Evolutionary conservation across 2,329 filamentous ascomycete species (phyloP), one percentile per base, ranked within the genome.

Genomic region (Fusarium subtropicale): DNA sequence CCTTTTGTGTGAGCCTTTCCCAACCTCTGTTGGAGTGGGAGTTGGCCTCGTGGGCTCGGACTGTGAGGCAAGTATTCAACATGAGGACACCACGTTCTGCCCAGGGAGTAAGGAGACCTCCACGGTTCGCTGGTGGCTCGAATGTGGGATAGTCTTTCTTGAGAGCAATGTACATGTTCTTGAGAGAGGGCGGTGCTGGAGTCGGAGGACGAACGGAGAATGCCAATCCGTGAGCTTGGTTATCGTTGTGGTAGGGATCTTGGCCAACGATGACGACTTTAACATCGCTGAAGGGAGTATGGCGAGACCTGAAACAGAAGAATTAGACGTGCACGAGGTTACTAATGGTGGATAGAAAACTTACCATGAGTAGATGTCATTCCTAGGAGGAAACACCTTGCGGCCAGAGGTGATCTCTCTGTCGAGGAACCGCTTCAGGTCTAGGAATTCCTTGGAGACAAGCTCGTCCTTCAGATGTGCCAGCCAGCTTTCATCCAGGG

Each of bases 281-380:
- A 79, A 98, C 94, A 16, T 86, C 91, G 82, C 91, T 84, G 73
- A 99, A 90, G 10, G 96, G 94, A 1, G 95, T 97, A 79, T 97
- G 92, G 28, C 94, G 92, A 64, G 95, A 97, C 95, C 95, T 97
- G 34, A n/a, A 41, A 57, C 24, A 30, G 26, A 36, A 28, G 15
- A 13, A 47, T 76, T 64, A 76, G 68, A 62, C 53, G 28, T 3
- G n/a, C 24, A 33, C 16, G n/a, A 16, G 9, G 13, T 28, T 60
- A n/a, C 4, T 8, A 28, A n/a, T 36, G 16, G 20, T 15, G 38
- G 16, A 18, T 33, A 15, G 56, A 22, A 24, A 28, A 7, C 85
- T 59, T 84, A 97, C 96, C 96, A 99, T 69, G 93, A 96, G 81
- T 99, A 99, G 15, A 99, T 89, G 74, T 99, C 95, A 69, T 93